Evolutionary conservation across 192 early-diverging fungal genomes (phyloP).

Genomic region (Podochytrium sp.): DNA sequence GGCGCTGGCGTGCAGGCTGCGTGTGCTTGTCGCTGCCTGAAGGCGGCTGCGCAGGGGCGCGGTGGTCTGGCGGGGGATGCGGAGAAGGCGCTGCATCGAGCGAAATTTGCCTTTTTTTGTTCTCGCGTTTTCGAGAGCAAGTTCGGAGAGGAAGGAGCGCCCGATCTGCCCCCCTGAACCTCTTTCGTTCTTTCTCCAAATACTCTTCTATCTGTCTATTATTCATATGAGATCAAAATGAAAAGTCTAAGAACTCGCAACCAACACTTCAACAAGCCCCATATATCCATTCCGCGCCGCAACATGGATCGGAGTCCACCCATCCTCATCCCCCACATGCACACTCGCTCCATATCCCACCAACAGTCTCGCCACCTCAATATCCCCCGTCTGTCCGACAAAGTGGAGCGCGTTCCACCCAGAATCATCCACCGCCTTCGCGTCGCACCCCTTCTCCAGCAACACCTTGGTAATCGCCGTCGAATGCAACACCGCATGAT

Average conservation of each 20-base stretch:
- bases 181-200: too few species aligned
- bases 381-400: not conserved
- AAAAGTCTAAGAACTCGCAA: too few species aligned
- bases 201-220: too few species aligned
- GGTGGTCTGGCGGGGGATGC: not conserved
- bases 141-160: too few species aligned
- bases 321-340: not conserved
- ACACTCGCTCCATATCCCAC: not conserved
- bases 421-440: not conserved
- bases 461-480: not conserved
- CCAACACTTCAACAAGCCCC: not conserved
- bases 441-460: not conserved
- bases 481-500: not conserved
- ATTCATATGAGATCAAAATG: too few species aligned
- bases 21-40: too few species aligned
- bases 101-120: too few species aligned
- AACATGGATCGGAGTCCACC: not conserved
- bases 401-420: not conserved
- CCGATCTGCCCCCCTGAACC: too few species aligned
- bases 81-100: not conserved
- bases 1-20: not conserved
- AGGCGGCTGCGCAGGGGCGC: too few species aligned
- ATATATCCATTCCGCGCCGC: not conserved
- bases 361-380: not conserved
- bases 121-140: too few species aligned